A percentile compares a stretch with the other conserved stretches of the same genome.
phyloP scores from a whole-genome alignment of 768 basidiomycete species.

The Rhizopogon roseolus region DNA sequence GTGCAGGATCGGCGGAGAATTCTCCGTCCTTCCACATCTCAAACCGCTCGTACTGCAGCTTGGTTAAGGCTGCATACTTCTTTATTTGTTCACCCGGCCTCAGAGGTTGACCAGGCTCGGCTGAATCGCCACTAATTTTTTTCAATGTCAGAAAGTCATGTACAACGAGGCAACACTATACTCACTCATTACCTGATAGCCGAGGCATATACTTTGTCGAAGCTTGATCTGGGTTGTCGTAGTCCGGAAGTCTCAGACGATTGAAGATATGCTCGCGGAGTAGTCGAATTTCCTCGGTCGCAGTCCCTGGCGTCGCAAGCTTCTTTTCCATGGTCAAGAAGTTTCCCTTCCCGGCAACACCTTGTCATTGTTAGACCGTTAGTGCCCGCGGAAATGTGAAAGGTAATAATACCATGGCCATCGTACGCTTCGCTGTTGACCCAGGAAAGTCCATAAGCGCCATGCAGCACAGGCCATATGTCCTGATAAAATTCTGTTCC shows the following conservation, averaged over 20 bases:
- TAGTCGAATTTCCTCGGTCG: neutral
- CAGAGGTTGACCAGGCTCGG: constrained; percentile 9
- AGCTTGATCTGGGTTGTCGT: constrained; percentile 7
- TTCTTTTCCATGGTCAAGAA: constrained; percentile 11
- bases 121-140: constrained; percentile 7
- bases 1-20: constrained; percentile 6
- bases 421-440: constrained; percentile 21
- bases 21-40: constrained; percentile 23
- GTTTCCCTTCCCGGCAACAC: constrained; percentile 11
- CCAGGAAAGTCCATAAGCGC: constrained; percentile 24
- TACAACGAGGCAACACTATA: neutral
- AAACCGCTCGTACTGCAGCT: constrained; percentile 27
- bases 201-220: constrained; percentile 27
- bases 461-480: constrained; percentile 25
- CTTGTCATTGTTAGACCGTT: constrained; percentile 4
- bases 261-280: constrained; percentile 11
- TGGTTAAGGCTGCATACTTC: constrained; percentile 23
- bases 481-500: constrained; percentile 20
- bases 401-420: constrained; percentile 22
- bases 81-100: neutral
- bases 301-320: neutral
- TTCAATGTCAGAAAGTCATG: neutral
- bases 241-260: constrained; percentile 8
- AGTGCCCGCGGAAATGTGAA: neutral
- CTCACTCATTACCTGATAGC: constrained; percentile 23